These are phyloP conservation scores for Orbilia quercus DNA, from an alignment of 2,329 filamentous ascomycete species.

Conservation along the genomic window DNA sequence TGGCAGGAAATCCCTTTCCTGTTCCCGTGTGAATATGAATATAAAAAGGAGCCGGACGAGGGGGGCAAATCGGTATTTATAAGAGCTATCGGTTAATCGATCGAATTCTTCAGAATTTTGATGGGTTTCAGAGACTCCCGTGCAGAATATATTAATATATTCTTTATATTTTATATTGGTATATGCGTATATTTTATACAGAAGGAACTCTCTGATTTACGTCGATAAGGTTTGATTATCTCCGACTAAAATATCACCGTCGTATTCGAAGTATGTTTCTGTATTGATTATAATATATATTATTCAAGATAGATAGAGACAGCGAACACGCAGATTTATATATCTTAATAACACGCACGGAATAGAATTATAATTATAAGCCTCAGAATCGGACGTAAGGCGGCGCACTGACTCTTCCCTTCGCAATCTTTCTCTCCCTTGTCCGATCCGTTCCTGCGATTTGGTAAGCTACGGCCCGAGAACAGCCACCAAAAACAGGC, in stretches of 20 bases:
- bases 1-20: constrained; percentile 14
- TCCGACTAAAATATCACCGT: no score
- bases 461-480: constrained; percentile 53
- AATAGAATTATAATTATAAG: no score
- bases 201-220: no score
- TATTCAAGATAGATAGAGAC: no score
- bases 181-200: no score
- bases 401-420: constrained; percentile 29
- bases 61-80: neutral
- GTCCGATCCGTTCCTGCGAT: constrained; percentile 43
- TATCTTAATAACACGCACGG: no score
- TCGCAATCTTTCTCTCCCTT: constrained; percentile 35
- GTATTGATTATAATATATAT: no score
- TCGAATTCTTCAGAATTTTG: neutral
- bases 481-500: constrained; percentile 24
- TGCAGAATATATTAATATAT: no score
- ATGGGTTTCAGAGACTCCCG: constrained; percentile 19
- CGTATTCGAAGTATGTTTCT: no score
- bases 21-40: constrained; percentile 2
- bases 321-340: no score
- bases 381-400: constrained; percentile 52
- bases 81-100: constrained; percentile 13
- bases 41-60: constrained; percentile 9
- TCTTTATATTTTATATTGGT: no score
- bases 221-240: no score